Conservation (phyloP, 78 protist species). For the Dictyostelium capitatum region DNA sequence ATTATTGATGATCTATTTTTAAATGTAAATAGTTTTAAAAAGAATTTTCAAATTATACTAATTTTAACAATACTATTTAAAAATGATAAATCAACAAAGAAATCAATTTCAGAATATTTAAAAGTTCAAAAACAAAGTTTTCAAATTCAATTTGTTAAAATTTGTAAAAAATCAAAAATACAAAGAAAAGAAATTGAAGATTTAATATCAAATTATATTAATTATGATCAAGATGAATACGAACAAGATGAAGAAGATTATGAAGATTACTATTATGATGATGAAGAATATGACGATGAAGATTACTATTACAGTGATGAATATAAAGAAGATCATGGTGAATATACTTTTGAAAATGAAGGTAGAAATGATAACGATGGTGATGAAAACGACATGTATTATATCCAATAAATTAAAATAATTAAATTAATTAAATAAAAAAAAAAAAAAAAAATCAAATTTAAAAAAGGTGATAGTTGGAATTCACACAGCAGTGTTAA, state of each 20-base stretch:
- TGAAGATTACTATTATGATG: neutral
- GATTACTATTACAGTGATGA: neutral
- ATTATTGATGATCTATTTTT: no score
- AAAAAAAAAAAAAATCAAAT: no score
- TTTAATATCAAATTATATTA: no score
- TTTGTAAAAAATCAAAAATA: neutral
- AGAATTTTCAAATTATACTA: neutral
- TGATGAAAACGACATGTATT: neutral
- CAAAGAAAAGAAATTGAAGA: neutral
- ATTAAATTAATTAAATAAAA: no score
- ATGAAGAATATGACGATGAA: neutral
- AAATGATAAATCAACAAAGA: neutral
- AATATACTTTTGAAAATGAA: neutral
- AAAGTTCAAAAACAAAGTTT: neutral
- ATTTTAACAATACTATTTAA: no score
- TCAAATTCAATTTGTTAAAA: no score
- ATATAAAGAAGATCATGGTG: neutral
- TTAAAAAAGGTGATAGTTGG: no score
- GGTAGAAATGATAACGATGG: neutral
- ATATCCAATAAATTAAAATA: no score
- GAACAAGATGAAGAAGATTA: neutral
- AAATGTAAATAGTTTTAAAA: no score
- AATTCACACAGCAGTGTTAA: no score
- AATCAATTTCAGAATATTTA: neutral
- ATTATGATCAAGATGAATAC: neutral